Evolutionary conservation across 2,329 filamentous ascomycete genomes (phyloP).

Genomic region (Nannizzia gypsea): DNA sequence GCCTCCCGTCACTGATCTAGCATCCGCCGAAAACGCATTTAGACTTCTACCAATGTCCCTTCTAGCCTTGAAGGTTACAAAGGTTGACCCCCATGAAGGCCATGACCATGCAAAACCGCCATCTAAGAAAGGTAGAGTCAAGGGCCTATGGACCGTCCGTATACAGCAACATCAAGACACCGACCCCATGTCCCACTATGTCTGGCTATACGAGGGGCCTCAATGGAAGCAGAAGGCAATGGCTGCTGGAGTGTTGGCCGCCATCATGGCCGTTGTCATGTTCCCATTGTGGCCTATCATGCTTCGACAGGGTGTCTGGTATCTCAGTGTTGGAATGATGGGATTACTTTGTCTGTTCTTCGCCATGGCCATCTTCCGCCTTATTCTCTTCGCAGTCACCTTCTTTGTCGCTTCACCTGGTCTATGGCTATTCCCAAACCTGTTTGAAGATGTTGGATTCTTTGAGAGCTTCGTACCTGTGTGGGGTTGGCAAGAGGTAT

Average conservation of each 20-base stretch:
- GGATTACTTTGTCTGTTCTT: conserved; percentile 88
- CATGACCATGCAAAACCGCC: conserved; percentile 52
- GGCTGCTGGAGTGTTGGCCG: conserved; percentile 65
- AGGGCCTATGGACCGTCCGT: conserved; percentile 90
- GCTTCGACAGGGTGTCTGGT: conserved; percentile 89
- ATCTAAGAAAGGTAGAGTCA: conserved; percentile 77
- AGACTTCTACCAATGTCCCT: conserved; percentile 91
- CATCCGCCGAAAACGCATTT: conserved; percentile 83
- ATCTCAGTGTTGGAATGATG: conserved; percentile 87
- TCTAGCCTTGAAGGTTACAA: conserved; percentile 78
- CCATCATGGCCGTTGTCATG: conserved; percentile 80
- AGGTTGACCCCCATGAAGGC: conserved; percentile 65
- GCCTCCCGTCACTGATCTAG: conserved; percentile 75
- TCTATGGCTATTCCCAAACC: conserved; percentile 94
- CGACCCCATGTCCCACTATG: conserved; percentile 62
- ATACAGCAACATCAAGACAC: conserved; percentile 91
- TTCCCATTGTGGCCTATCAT: conserved; percentile 94
- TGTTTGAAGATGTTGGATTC: conserved; percentile 98
- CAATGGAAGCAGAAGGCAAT: conserved; percentile 92
- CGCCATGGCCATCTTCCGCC: conserved; percentile 89
- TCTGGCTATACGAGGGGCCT: conserved; percentile 89
- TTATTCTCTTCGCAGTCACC: conserved; percentile 88
- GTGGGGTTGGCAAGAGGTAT: conserved; percentile 97
- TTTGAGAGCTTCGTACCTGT: conserved; percentile 92
- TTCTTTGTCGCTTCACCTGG: conserved; percentile 76